These are phyloP conservation scores for Lepidium didymum DNA, from an alignment of 345 rosid species.

Conservation along the genomic window DNA sequence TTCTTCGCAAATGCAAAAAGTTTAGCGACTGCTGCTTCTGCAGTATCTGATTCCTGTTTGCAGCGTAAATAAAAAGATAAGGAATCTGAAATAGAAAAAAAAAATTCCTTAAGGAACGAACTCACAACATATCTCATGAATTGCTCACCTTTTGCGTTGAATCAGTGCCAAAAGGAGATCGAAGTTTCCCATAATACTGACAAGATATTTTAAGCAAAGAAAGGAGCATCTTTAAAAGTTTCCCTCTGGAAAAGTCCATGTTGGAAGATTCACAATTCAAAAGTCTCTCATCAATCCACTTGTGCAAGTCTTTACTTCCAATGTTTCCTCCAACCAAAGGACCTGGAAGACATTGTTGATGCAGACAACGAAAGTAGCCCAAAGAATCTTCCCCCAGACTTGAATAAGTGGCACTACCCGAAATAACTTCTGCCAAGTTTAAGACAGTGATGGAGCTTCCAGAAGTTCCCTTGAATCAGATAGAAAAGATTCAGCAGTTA, in stretches of 20 bases:
- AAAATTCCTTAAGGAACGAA: not conserved
- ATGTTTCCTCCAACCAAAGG: conserved; percentile 93
- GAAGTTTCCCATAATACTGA: conserved; percentile 94
- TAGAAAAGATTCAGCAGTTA: conserved; percentile 21
- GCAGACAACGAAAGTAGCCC: conserved; percentile 62
- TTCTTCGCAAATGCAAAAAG: conserved; percentile 83
- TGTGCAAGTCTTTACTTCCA: conserved; percentile 82
- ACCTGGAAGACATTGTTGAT: conserved; percentile 79
- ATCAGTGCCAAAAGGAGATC: conserved; percentile 86
- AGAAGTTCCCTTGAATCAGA: conserved; percentile 46
- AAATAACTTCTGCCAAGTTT: conserved; percentile 69
- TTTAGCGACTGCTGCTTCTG: conserved; percentile 94
- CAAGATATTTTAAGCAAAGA: conserved; percentile 85
- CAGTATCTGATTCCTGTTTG: conserved; percentile 69
- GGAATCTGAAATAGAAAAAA: not conserved
- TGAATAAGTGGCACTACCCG: conserved; percentile 35
- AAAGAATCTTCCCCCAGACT: conserved; percentile 34
- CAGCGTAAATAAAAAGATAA: not conserved
- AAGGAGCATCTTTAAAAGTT: conserved; percentile 62
- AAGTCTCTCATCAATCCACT: conserved; percentile 93
- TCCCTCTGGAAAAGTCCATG: conserved; percentile 53
- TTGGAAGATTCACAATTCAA: conserved; percentile 47
- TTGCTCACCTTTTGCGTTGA: conserved; percentile 47
- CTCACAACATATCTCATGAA: not conserved
- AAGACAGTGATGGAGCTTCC: conserved; percentile 55